Evolutionary conservation across 2,329 filamentous ascomycete genomes (phyloP), one percentile per base, ranked within the genome.

Genomic region (Microdochium trichocladiopsis): DNA sequence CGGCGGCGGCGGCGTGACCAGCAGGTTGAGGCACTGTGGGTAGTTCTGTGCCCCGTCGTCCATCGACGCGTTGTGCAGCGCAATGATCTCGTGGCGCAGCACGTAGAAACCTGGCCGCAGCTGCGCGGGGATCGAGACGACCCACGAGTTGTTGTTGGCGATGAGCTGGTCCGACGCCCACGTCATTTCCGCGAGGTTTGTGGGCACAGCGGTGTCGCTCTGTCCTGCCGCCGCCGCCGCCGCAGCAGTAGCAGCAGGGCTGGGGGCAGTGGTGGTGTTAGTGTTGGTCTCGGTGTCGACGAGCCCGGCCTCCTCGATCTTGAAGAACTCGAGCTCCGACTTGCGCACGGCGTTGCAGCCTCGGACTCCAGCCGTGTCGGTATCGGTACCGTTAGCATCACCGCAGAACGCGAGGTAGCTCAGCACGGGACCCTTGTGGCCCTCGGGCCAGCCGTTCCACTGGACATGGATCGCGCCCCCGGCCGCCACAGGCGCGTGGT

Each of bases 1-100:
- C 57, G 8, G 77, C 78, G 25, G 67, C 66, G 49, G 79, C 77
- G 9, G 16, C 25, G 71, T 76, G 56, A 84, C 70, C 57, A 78
- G 69, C 53, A 85, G 63, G 69, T 85, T 84, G 65, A 82, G 68
- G 62, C 82, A 79, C 58, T 78, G 75, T 25, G 76, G 76, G 61
- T 79, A 79, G 59, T 75, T 74, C 66, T 79, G 76, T 25, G 74
- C 72, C 10, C 75, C 75, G 54, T 70, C 63, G 23, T 57, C 52
- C 14, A 69, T 61, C 6, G 59, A 66, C 12, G 75, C 74, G 21
- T 67, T 69, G 62, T 79, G 76, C 28, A 79, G 69, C 25, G 72
- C 73, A 49, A 79, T 76, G 54, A 77, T 78, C 63, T 79, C 76
- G 56, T 77, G 72, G 31, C 76, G 72, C 25, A 78, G 64, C 51